Conservation (phyloP, 2,329 filamentous ascomycete species). For the Spiromastix sp. region DNA sequence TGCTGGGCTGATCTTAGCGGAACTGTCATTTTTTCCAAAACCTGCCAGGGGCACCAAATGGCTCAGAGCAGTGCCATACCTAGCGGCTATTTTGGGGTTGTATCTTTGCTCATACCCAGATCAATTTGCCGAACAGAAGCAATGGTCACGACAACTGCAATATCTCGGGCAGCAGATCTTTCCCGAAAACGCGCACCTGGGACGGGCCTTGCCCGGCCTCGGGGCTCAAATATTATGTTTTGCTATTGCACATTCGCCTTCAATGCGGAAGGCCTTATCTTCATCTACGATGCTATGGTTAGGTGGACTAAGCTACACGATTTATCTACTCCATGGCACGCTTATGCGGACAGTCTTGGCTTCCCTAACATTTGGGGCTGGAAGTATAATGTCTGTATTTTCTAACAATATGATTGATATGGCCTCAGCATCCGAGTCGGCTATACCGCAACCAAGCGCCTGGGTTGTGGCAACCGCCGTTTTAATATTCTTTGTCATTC, state of each 20-base stretch:
- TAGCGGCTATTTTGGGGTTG: constrained; percentile 44
- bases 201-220: constrained; percentile 40
- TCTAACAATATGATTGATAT: no score
- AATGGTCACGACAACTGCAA: constrained; percentile 38
- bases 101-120: constrained; percentile 52
- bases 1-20: constrained; percentile 52
- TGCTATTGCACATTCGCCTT: constrained; percentile 43
- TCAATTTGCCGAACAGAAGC: constrained; percentile 41
- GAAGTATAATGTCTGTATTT: constrained; percentile 11
- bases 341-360: constrained; percentile 49
- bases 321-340: constrained; percentile 54
- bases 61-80: constrained; percentile 35
- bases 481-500: constrained; percentile 37
- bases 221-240: constrained; percentile 41
- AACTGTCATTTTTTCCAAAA: constrained; percentile 43
- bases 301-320: constrained; percentile 53
- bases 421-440: no score
- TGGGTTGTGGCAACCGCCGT: constrained; percentile 30
- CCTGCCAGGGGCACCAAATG: constrained; percentile 36
- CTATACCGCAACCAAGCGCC: constrained; percentile 28
- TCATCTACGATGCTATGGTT: constrained; percentile 50
- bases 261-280: constrained; percentile 43
- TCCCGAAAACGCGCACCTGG: constrained; percentile 35
- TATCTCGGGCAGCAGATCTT: constrained; percentile 14
- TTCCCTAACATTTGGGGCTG: constrained; percentile 48